Conservation (phyloP, 1,139 yeast species). For the Spathaspora sp. region DNA sequence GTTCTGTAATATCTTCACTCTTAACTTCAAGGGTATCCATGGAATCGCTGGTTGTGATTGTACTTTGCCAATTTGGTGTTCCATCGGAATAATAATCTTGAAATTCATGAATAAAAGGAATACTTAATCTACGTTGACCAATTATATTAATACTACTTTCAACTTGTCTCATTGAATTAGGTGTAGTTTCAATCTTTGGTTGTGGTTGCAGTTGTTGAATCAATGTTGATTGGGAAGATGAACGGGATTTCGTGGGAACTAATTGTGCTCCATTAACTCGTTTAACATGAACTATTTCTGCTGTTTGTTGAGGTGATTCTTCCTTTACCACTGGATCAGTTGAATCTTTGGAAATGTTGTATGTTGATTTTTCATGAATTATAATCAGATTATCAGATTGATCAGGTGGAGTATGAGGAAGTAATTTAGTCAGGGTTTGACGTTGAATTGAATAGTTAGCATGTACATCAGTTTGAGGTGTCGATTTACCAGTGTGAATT, state of each 20-base stretch:
- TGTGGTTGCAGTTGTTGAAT: neutral
- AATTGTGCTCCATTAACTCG: constrained; percentile 1
- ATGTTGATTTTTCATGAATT: neutral
- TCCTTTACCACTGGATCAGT: neutral
- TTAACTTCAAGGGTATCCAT: neutral
- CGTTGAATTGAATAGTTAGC: neutral
- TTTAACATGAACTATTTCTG: neutral
- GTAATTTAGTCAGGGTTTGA: neutral
- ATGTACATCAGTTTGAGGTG: too few species aligned
- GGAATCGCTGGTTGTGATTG: neutral
- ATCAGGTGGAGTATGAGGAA: too few species aligned
- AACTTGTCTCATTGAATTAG: neutral
- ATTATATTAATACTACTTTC: neutral
- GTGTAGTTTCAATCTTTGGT: neutral
- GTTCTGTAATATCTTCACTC: neutral
- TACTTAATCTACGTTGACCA: neutral
- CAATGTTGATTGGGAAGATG: neutral
- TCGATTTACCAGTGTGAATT: too few species aligned
- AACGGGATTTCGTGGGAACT: neutral
- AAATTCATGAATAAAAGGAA: neutral
- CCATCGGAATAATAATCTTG: neutral
- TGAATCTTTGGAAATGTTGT: neutral
- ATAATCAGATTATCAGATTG: neutral
- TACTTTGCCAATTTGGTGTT: neutral
- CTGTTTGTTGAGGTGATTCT: neutral